Percentiles rank a stretch among this genome's conserved stretches.
Evolutionary conservation across 176 grass and related monocot genomes (phyloP).

Genomic region (Chloris gayana): DNA sequence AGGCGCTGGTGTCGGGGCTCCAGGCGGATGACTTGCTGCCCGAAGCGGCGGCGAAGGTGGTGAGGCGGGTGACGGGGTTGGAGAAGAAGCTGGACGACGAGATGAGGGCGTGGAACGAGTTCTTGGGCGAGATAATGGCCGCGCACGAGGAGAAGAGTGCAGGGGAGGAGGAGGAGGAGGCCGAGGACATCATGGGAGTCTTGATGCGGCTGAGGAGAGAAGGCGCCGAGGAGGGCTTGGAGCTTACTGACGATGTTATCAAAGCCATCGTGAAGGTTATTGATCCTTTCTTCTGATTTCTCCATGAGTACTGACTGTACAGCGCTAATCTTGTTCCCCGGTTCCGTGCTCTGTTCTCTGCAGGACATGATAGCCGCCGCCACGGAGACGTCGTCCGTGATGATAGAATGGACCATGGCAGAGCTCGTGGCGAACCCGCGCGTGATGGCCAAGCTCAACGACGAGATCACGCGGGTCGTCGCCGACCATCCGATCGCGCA

Average conservation of each 20-base stretch:
- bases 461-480: conserved; percentile 40
- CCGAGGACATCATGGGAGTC: conserved; percentile 62
- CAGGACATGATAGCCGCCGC: conserved; percentile 70
- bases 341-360: neutral
- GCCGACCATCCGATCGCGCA: conserved; percentile 40
- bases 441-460: conserved; percentile 52
- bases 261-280: conserved; percentile 49
- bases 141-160: conserved; percentile 41
- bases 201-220: conserved; percentile 50
- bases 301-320: neutral
- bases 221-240: conserved; percentile 11
- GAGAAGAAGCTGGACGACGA: conserved; percentile 48
- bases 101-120: conserved; percentile 40
- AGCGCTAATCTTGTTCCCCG: neutral
- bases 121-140: conserved; percentile 48
- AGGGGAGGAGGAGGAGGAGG: neutral
- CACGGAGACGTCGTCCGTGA: conserved; percentile 51
- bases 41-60: conserved; percentile 21
- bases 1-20: conserved; percentile 33
- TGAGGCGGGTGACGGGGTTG: conserved; percentile 41
- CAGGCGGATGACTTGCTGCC: conserved; percentile 62
- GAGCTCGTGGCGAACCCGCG: conserved; percentile 53
- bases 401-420: conserved; percentile 71
- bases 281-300: conserved; percentile 8
- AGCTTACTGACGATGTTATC: conserved; percentile 50